Percentiles rank a stretch among this genome's conserved stretches.
These are phyloP conservation scores for Fusarium beomiforme DNA, from an alignment of 2,329 filamentous ascomycete genomes.

Conservation along the genomic window DNA sequence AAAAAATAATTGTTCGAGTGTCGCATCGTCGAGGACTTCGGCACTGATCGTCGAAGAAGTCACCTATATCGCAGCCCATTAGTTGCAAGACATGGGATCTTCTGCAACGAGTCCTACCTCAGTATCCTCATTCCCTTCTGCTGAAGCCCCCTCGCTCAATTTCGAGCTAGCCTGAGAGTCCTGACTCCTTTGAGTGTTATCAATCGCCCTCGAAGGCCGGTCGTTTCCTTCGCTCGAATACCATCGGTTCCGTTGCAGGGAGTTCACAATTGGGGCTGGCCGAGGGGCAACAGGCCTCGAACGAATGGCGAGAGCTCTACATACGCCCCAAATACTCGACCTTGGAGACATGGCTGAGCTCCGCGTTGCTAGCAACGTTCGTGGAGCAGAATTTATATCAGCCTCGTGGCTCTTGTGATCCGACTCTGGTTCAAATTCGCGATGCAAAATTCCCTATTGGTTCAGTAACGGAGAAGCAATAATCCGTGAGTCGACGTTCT, in stretches of 20 bases:
- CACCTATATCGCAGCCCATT: slow-evolving; percentile 28
- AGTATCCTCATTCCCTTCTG: slow-evolving; percentile 10
- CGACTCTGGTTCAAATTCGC: slow-evolving; percentile 30
- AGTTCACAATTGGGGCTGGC: slow-evolving; percentile 35
- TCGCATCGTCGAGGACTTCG: slow-evolving; percentile 48
- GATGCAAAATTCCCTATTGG: slow-evolving; percentile 42
- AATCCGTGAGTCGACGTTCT: slow-evolving; percentile 17
- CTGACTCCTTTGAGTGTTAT: slow-evolving; percentile 21
- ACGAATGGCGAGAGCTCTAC: slow-evolving; percentile 47
- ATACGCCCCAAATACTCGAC: slow-evolving; percentile 48
- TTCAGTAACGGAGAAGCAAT: slow-evolving; percentile 33
- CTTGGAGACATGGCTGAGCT: slow-evolving; percentile 49
- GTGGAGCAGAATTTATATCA: slow-evolving; percentile 36
- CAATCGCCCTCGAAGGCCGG: slow-evolving; percentile 38
- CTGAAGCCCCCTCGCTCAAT: not conserved
- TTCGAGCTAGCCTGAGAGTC: slow-evolving; percentile 7
- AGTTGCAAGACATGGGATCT: slow-evolving; percentile 20
- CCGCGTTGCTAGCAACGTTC: slow-evolving; percentile 42
- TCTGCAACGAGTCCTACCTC: slow-evolving; percentile 40
- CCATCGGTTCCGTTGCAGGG: slow-evolving; percentile 37
- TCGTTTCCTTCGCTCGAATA: slow-evolving; percentile 49
- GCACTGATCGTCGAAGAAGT: slow-evolving; percentile 16
- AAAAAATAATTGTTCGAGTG: slow-evolving; percentile 50
- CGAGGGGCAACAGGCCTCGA: slow-evolving; percentile 42
- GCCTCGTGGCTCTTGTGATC: slow-evolving; percentile 40